Evolutionary conservation across 2,329 filamentous ascomycete species (phyloP).

Genomic region (Xylariaceae sp.): DNA sequence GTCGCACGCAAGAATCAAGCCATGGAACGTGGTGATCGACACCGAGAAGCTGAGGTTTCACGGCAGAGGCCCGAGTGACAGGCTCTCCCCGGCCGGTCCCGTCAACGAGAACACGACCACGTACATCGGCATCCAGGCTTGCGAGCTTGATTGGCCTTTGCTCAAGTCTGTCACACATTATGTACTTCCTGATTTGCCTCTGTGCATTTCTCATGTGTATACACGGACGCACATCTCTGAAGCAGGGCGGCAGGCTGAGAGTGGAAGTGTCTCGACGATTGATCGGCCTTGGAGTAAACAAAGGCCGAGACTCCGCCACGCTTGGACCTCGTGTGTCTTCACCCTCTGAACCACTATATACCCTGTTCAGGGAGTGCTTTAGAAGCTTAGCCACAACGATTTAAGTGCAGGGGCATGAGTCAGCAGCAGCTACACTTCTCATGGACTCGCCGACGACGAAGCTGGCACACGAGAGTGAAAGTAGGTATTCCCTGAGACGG

Average conservation of each 20-base stretch:
- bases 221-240: neutral
- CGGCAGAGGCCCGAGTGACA: neutral
- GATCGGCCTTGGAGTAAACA: neutral
- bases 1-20: neutral
- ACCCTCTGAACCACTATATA: neutral
- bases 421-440: neutral
- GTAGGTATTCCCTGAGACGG: neutral
- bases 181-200: neutral
- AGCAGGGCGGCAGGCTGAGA: slow-evolving; percentile 1
- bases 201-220: neutral
- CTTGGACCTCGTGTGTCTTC: neutral
- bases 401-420: neutral
- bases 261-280: neutral
- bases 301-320: neutral
- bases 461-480: neutral
- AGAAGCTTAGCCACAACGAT: neutral
- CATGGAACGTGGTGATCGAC: slow-evolving; percentile 4
- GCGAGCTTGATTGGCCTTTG: slow-evolving; percentile 1
- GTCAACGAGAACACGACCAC: neutral
- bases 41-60: neutral
- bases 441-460: neutral
- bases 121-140: slow-evolving; percentile 1
- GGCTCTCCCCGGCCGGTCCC: neutral
- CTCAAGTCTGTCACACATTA: neutral
- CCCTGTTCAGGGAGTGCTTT: neutral